phyloP scores from a whole-genome alignment of 2,329 filamentous ascomycete genomes.

The Ophiostoma piceae region DNA sequence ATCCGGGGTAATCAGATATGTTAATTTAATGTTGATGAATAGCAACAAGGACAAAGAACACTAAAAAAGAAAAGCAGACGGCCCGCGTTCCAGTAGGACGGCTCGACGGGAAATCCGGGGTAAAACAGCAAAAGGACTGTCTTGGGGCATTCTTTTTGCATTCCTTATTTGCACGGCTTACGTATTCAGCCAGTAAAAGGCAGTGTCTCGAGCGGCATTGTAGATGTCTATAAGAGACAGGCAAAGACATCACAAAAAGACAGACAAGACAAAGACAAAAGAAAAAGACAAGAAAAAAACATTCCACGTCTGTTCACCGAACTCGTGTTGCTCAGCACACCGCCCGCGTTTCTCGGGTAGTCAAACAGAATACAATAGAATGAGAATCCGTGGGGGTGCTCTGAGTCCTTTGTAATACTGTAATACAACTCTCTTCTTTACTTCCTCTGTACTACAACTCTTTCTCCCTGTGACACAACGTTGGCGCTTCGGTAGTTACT shows the following conservation, averaged over 20 bases:
- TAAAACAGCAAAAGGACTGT: not conserved
- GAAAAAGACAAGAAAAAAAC: not conserved
- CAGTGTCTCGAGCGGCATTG: not conserved
- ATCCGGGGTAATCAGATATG: too few species aligned
- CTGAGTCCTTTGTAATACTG: not conserved
- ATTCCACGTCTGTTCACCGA: not conserved
- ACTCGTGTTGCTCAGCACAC: not conserved
- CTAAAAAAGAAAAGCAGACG: not conserved
- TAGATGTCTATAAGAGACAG: not conserved
- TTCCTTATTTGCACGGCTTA: not conserved
- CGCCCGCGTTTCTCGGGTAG: not conserved
- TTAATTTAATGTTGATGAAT: not conserved
- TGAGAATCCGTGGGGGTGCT: not conserved
- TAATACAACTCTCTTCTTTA: not conserved
- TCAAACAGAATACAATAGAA: too few species aligned
- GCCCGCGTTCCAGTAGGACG: not conserved
- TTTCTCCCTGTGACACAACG: not conserved
- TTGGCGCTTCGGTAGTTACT: constrained; percentile 10
- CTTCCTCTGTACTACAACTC: not conserved
- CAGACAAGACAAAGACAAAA: not conserved
- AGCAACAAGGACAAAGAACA: not conserved
- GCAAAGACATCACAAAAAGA: not conserved
- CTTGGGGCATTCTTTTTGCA: not conserved
- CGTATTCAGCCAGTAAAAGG: not conserved
- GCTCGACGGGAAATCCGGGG: not conserved